Percentiles rank a stretch among this genome's conserved stretches.
These are phyloP conservation scores for Pestalotiopsis sp. DNA, from an alignment of 2,329 filamentous ascomycete genomes.

Conservation along the genomic window DNA sequence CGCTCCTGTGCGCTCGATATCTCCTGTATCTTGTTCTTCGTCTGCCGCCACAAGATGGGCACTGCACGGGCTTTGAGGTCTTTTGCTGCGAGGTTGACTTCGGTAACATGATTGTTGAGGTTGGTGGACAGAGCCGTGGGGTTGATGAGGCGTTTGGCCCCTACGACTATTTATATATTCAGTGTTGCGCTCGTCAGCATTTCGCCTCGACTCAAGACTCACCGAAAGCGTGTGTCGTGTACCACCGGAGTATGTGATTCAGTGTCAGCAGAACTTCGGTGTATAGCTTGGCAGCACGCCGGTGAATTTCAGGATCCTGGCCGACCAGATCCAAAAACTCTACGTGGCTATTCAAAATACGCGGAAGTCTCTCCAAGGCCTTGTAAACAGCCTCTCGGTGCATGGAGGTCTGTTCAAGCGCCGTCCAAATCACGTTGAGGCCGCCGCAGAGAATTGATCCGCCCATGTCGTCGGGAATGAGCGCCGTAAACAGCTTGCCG, in stretches of 20 bases:
- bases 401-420: conserved; percentile 8
- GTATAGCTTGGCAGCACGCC: conserved; percentile 10
- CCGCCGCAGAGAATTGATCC: conserved; percentile 9
- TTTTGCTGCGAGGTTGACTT: conserved; percentile 14
- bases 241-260: conserved; percentile 12
- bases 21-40: not conserved
- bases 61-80: not conserved
- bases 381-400: conserved; percentile 7
- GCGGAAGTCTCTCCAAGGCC: conserved; percentile 14
- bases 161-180: not conserved
- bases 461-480: conserved; percentile 12
- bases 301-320: conserved; percentile 12
- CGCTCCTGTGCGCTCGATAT: not conserved
- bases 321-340: not conserved
- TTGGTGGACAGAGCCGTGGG: conserved; percentile 7
- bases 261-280: conserved; percentile 1
- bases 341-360: conserved; percentile 12
- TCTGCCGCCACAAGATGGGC: not conserved
- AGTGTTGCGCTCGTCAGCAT: not conserved
- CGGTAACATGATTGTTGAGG: conserved; percentile 11
- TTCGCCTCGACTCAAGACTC: not conserved
- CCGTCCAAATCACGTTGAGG: conserved; percentile 11
- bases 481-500: conserved; percentile 5
- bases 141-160: conserved; percentile 12
- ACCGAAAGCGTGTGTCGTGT: conserved; percentile 10